Percentiles rank a stretch among this genome's conserved stretches.
These are phyloP conservation scores for Nemania serpens DNA, from an alignment of 2,329 filamentous ascomycete genomes.

Conservation along the genomic window DNA sequence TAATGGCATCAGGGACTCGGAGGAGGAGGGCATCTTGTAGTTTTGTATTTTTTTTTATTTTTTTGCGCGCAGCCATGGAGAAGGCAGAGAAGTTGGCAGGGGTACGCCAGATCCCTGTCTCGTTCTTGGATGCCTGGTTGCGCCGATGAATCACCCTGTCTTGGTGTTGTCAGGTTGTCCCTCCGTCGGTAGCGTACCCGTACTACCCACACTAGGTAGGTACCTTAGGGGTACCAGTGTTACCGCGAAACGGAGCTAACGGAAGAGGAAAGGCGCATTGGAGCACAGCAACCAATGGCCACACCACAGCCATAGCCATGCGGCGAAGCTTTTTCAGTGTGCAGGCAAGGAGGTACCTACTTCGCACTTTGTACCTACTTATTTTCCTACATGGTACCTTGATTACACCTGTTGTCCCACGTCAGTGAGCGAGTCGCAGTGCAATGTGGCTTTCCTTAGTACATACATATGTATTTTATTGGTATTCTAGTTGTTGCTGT, in stretches of 20 bases:
- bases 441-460: too few species aligned
- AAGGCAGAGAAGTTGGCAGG: conserved; percentile 23
- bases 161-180: background rate
- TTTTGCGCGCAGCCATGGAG: conserved; percentile 27
- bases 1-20: conserved; percentile 19
- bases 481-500: too few species aligned
- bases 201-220: background rate
- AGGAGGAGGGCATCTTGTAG: conserved; percentile 28
- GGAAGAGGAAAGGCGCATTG: conserved; percentile 38
- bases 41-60: conserved; percentile 33
- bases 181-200: background rate
- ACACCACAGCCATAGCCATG: conserved; percentile 31
- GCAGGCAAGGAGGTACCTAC: background rate
- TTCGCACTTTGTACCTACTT: too few species aligned
- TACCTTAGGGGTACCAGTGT: background rate
- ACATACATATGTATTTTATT: too few species aligned
- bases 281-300: conserved; percentile 27
- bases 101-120: conserved; percentile 22
- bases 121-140: conserved; percentile 21
- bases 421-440: too few species aligned
- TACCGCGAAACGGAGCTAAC: conserved; percentile 23
- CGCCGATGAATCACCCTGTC: conserved; percentile 35
- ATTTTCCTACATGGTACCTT: too few species aligned
- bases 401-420: too few species aligned
- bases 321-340: conserved; percentile 22